phyloP scores from a whole-genome alignment of 2,329 filamentous ascomycete species.

The Penicillium nordicum region DNA sequence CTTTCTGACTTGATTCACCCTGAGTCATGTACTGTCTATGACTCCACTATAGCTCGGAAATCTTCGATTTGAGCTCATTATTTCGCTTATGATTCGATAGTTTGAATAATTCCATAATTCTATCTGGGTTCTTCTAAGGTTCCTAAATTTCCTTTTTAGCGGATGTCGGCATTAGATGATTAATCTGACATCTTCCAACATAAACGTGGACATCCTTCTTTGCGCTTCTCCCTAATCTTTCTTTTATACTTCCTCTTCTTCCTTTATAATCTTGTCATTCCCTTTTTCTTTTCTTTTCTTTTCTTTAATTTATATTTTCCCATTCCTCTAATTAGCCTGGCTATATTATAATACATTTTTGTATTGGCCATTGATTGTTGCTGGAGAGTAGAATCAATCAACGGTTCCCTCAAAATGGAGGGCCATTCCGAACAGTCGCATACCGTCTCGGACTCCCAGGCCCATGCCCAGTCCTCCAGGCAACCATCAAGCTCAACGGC shows the following conservation, averaged over 20 bases:
- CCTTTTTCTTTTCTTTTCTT: not conserved
- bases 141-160: not conserved
- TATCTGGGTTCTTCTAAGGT: not conserved
- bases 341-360: conserved; percentile 12
- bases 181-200: not conserved
- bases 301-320: not conserved
- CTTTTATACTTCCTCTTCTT: not conserved
- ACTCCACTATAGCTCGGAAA: conserved; percentile 16
- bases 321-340: not conserved
- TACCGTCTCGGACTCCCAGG: conserved; percentile 12
- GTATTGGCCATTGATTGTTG: conserved; percentile 10
- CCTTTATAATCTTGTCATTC: not conserved
- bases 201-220: not conserved
- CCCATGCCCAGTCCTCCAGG: not conserved
- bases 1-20: conserved; percentile 11
- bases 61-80: not conserved
- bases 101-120: no score
- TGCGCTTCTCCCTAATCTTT: not conserved
- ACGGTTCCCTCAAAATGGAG: conserved; percentile 17
- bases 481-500: conserved; percentile 1
- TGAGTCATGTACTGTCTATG: conserved; percentile 16
- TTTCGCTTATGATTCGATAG: not conserved
- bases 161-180: not conserved
- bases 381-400: conserved; percentile 6
- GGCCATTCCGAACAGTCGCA: conserved; percentile 12